A percentile compares a stretch with the other conserved stretches of the same genome.
These are phyloP conservation scores for Ceratocystis destructans DNA, from an alignment of 2,329 filamentous ascomycete genomes.

Conservation along the genomic window DNA sequence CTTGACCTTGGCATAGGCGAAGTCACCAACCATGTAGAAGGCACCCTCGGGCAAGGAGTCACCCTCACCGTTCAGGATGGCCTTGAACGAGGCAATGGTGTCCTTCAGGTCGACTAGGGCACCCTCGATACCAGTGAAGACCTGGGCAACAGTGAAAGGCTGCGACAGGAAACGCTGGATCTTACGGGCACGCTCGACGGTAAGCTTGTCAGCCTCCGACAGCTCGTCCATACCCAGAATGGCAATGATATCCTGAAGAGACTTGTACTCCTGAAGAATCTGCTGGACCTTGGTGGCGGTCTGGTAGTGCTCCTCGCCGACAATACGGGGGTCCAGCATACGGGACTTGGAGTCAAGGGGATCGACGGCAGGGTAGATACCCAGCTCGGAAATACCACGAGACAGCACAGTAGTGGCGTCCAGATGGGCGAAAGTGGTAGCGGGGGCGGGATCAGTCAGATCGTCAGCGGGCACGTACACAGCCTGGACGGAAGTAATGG, in stretches of 20 bases:
- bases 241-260: constrained; percentile 99
- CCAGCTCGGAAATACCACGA: constrained; percentile 99
- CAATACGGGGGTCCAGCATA: constrained; percentile 98
- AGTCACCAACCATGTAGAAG: constrained; percentile 98
- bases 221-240: constrained; percentile 99
- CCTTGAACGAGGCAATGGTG: constrained; percentile 95
- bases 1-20: constrained; percentile 80
- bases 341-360: constrained; percentile 98
- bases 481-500: constrained; percentile 99
- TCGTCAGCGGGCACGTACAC: constrained; percentile 99
- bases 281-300: constrained; percentile 92
- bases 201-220: constrained; percentile 98
- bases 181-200: constrained; percentile 99
- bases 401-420: constrained; percentile 99
- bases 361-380: constrained; percentile 99
- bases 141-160: constrained; percentile 80
- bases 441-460: constrained; percentile 98
- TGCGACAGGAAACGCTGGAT: constrained; percentile 99
- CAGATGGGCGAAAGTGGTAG: constrained; percentile 99
- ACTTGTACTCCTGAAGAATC: constrained; percentile 99
- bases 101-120: constrained; percentile 96
- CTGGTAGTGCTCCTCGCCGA: constrained; percentile 95
- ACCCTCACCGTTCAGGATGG: constrained; percentile 86
- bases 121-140: constrained; percentile 91
- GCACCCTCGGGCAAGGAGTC: constrained; percentile 88